Percentiles rank a stretch among this genome's conserved stretches.
Evolutionary conservation across 192 early-diverging fungal genomes (phyloP).

Genomic region (Rhizoclosmatium sp.): DNA sequence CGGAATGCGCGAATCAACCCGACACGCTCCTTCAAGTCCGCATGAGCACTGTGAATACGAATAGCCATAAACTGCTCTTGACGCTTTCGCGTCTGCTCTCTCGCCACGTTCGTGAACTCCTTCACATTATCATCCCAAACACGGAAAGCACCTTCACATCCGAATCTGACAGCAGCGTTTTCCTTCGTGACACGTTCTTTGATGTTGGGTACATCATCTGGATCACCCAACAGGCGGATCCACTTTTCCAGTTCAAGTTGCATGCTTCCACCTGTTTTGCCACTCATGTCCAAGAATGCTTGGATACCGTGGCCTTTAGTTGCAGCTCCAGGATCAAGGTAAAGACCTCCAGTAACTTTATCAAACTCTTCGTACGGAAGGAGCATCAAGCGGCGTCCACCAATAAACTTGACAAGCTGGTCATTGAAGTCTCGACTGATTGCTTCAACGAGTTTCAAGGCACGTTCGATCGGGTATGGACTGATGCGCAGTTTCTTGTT

Average conservation of each 20-base stretch:
- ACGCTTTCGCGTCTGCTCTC: constrained; percentile 93
- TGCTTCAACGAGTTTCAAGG: constrained; percentile 91
- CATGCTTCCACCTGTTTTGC: neutral
- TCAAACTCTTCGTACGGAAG: constrained; percentile 95
- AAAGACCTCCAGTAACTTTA: constrained; percentile 63
- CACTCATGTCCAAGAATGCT: constrained; percentile 6
- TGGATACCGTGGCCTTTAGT: constrained; percentile 16
- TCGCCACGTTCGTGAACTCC: constrained; percentile 92
- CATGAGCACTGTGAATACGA: constrained; percentile 92
- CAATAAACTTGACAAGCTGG: constrained; percentile 73
- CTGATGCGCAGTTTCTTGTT: constrained; percentile 98
- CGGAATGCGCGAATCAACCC: constrained; percentile 90
- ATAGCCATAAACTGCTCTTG: constrained; percentile 94
- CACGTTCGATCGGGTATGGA: constrained; percentile 78
- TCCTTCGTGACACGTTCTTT: constrained; percentile 32
- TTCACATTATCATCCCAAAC: constrained; percentile 94
- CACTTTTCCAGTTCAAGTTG: constrained; percentile 35
- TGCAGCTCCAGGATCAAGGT: constrained; percentile 5
- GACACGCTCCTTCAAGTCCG: constrained; percentile 92
- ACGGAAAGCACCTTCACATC: constrained; percentile 85
- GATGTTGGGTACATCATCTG: constrained; percentile 16
- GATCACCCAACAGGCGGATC: constrained; percentile 26
- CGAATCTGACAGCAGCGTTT: constrained; percentile 40
- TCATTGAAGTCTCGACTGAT: constrained; percentile 96
- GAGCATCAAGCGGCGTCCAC: constrained; percentile 90